Conservation (phyloP, 176 grass and related monocot species). For the Alopecurus myosuroides region DNA sequence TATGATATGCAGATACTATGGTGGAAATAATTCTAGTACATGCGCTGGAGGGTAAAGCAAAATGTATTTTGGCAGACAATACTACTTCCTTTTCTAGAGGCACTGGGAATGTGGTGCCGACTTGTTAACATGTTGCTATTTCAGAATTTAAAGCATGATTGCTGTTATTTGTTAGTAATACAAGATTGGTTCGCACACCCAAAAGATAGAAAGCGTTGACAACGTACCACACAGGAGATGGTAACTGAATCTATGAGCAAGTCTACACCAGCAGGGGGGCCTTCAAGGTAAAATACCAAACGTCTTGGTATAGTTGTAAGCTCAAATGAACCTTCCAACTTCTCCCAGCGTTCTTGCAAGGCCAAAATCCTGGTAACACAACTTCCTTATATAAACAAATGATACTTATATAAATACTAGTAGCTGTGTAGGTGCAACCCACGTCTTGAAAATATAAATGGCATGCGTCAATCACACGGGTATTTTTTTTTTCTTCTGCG, state of each 20-base stretch:
- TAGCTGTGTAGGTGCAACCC: too few species aligned
- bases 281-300: conserved; percentile 78
- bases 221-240: conserved; percentile 56
- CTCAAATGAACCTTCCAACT: conserved; percentile 80
- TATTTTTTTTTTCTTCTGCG: too few species aligned
- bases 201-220: not conserved
- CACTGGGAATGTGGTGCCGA: not conserved
- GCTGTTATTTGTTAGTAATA: not conserved
- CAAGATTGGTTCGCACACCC: not conserved
- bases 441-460: too few species aligned
- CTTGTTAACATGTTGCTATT: not conserved
- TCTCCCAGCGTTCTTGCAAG: conserved; percentile 66
- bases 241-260: conserved; percentile 79
- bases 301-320: too few species aligned
- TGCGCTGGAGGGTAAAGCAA: not conserved
- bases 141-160: not conserved
- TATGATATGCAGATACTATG: not conserved
- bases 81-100: not conserved
- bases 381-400: conserved; percentile 9
- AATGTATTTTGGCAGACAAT: not conserved
- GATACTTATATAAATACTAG: not conserved
- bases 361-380: conserved; percentile 47
- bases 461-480: too few species aligned
- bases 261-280: conserved; percentile 68
- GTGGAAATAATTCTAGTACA: conserved; percentile 16